phyloP scores from a whole-genome alignment of 768 basidiomycete genomes.

The Jaapia argillacea region DNA sequence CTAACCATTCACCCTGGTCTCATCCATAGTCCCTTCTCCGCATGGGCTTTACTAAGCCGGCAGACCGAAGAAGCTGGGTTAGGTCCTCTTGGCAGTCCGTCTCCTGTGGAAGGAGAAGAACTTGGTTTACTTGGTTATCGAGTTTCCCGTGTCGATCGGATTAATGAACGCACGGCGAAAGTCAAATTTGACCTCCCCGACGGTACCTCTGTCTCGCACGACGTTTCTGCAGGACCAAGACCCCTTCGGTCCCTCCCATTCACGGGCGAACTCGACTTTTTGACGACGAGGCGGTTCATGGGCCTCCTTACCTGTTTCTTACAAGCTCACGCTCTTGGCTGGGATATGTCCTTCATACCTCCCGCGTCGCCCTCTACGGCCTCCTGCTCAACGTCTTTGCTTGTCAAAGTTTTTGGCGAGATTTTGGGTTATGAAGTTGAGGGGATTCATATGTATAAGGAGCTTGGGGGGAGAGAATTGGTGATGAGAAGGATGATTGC shows the following conservation, averaged over 20 bases:
- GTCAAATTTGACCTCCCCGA: slow-evolving; percentile 31
- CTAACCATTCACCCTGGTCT: slow-evolving; percentile 52
- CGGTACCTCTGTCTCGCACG: slow-evolving; percentile 20
- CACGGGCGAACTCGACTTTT: slow-evolving; percentile 26
- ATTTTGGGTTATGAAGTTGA: slow-evolving; percentile 53
- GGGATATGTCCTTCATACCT: slow-evolving; percentile 57
- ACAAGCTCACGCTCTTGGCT: slow-evolving; percentile 54
- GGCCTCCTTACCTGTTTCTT: slow-evolving; percentile 49
- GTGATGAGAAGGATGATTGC: slow-evolving; percentile 51
- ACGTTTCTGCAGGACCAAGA: slow-evolving; percentile 40
- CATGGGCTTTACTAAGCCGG: slow-evolving; percentile 50
- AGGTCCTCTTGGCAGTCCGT: slow-evolving; percentile 41
- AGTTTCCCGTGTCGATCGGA: slow-evolving; percentile 28
- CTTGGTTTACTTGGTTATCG: slow-evolving; percentile 44
- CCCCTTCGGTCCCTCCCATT: slow-evolving; percentile 38
- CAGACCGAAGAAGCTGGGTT: slow-evolving; percentile 46
- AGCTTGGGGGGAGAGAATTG: slow-evolving; percentile 55
- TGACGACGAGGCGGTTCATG: slow-evolving; percentile 39
- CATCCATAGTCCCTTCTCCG: slow-evolving; percentile 44
- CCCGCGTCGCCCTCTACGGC: slow-evolving; percentile 49
- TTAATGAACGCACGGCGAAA: slow-evolving; percentile 27
- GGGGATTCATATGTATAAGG: slow-evolving; percentile 57
- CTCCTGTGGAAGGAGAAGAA: slow-evolving; percentile 26
- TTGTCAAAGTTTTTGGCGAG: slow-evolving; percentile 43
- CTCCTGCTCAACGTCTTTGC: slow-evolving; percentile 48